Evolutionary conservation across 2,329 filamentous ascomycete genomes (phyloP).

Genomic region (Grosmannia clavigera): DNA sequence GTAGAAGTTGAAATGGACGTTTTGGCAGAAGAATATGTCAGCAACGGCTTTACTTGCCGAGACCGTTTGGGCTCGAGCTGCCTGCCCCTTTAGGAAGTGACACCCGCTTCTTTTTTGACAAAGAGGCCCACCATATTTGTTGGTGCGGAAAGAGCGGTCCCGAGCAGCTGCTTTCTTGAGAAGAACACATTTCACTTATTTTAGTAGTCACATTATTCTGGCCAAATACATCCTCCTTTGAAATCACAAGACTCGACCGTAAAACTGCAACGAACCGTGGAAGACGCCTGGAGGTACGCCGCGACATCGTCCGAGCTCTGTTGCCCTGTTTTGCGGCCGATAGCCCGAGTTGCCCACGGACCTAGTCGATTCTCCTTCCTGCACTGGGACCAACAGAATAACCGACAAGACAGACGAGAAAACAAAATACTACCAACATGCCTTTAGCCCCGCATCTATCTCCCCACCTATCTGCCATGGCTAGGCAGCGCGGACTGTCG

Average conservation of each 20-base stretch:
- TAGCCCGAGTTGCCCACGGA: background rate
- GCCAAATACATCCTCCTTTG: background rate
- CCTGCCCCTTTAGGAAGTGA: background rate
- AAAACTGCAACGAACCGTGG: background rate
- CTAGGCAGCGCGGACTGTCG: background rate
- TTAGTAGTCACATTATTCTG: background rate
- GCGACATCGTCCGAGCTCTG: background rate
- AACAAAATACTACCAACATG: background rate
- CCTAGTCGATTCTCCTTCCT: background rate
- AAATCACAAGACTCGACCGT: background rate
- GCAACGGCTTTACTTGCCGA: background rate
- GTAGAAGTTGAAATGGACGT: background rate
- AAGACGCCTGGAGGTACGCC: background rate
- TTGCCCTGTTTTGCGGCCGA: background rate
- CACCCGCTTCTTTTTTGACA: background rate
- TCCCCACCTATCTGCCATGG: background rate
- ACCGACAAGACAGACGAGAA: background rate
- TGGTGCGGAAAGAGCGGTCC: background rate
- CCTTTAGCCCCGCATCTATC: background rate
- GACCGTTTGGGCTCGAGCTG: background rate
- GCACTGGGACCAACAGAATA: background rate
- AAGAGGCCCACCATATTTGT: background rate
- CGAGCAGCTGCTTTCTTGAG: background rate
- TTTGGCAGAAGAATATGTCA: background rate
- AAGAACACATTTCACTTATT: background rate